phyloP scores from a whole-genome alignment of 192 early-diverging fungal species.

The Coemansia sp. region DNA sequence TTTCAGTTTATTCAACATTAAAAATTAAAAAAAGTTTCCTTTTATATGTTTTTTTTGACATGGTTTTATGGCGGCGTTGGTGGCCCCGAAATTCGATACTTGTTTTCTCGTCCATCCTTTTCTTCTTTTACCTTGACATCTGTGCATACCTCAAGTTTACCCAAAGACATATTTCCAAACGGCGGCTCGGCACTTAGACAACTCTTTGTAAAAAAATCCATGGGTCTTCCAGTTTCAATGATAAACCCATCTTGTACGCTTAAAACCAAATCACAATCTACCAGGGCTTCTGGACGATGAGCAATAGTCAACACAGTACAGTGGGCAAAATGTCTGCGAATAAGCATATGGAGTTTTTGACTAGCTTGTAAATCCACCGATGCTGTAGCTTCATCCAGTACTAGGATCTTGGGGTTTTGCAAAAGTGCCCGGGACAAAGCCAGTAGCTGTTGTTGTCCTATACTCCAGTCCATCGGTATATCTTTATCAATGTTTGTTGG shows the following conservation, averaged over 20 bases:
- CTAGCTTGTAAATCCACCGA: slow-evolving; percentile 57
- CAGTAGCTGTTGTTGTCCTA: slow-evolving; percentile 62
- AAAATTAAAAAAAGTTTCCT: too few relatives aligned
- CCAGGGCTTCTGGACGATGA: slow-evolving; percentile 55
- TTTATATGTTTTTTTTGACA: neutral
- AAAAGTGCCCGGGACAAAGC: slow-evolving; percentile 64
- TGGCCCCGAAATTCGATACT: neutral
- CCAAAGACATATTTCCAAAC: too few relatives aligned
- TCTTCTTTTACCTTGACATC: too few relatives aligned
- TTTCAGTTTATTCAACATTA: too few relatives aligned
- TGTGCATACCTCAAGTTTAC: too few relatives aligned
- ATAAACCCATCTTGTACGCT: slow-evolving; percentile 29
- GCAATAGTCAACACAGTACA: slow-evolving; percentile 69
- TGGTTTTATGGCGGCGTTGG: neutral
- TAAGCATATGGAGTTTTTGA: slow-evolving; percentile 52
- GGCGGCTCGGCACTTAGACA: too few relatives aligned
- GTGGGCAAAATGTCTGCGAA: slow-evolving; percentile 55
- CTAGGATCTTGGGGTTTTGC: slow-evolving; percentile 55
- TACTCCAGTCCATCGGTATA: slow-evolving; percentile 36
- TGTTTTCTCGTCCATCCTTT: too few relatives aligned
- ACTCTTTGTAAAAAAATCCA: neutral
- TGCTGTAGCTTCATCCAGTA: slow-evolving; percentile 71
- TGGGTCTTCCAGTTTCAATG: slow-evolving; percentile 23
- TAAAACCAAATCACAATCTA: slow-evolving; percentile 34
- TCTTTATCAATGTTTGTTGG: slow-evolving; percentile 5